Base-by-base conservation (phyloP, 2,329 filamentous ascomycete genomes). In the Colletotrichum tamarilloi region DNA sequence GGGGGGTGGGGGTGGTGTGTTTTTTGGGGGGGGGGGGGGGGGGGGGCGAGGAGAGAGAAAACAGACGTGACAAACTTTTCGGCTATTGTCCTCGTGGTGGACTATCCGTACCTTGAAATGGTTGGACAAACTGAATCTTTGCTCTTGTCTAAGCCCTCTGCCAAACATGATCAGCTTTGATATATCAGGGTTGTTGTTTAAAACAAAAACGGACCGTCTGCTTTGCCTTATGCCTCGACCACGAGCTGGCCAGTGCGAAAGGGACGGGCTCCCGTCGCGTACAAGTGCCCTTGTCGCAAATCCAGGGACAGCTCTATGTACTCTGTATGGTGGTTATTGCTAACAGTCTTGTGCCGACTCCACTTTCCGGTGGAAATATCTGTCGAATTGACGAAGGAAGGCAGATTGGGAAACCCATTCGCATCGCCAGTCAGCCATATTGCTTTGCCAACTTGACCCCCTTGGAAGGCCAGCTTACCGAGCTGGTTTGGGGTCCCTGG, bases 341-440 rank as follows among this genome's bases (percentile, higher is more conserved):
- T 49, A 9, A 22, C 57, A 59, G 49, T 19, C 30, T 57, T 30
- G 30, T 32, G 14, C 19, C 26, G 28, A 42, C 38, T 22, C 30
- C 38, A 30, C 68, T 53, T 55, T n/a, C 55, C 30, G 67, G 35
- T 26, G 60, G n/a, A 68, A 24, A 58, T 6, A 4, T 57, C 32
- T 24, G 35, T 62, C 28, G 28, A 55, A 2, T 16, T 64, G 49
- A 57, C 67, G 30, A 46, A 67, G 19, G 7, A 60, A 53, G 42
- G 49, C 64, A 58, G 68, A 72, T 68, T 22, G 49, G 64, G 68
- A 58, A 68, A 72, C 35, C 59, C 65, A 49, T 28, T 72, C 58
- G 64, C 62, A 65, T 66, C 38, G 30, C 30, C 38, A 42, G 42
- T 52, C 57, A n/a, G 26, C 35, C 68, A 68, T 22, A 49, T 46